Percentiles rank a stretch among this genome's conserved stretches.
Evolutionary conservation across 2,329 filamentous ascomycete species (phyloP).

Genomic region (Ophiocordyceps camponoti-floridani): DNA sequence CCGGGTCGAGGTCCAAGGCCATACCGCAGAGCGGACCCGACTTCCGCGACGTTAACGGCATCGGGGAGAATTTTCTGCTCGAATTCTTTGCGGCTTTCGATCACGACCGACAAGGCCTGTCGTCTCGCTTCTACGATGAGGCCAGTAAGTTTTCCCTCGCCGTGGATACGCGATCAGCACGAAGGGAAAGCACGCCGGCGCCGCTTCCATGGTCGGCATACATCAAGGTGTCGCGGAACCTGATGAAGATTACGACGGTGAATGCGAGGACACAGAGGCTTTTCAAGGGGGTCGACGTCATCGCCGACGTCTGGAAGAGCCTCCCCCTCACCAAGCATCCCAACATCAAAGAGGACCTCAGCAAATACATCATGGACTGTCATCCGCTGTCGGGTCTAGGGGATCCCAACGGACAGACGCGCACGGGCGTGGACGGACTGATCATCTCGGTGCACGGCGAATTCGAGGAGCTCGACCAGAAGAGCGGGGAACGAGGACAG

Average conservation of each 20-base stretch:
- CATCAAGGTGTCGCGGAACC: constrained; percentile 61
- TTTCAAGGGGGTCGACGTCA: constrained; percentile 44
- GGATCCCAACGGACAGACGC: constrained; percentile 47
- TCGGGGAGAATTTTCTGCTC: constrained; percentile 59
- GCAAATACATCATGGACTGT: constrained; percentile 72
- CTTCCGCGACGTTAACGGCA: constrained; percentile 56
- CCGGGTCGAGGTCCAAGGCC: constrained; percentile 32
- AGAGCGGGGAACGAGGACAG: constrained; percentile 37
- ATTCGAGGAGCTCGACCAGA: constrained; percentile 54
- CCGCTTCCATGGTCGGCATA: constrained; percentile 54
- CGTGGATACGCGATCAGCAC: constrained; percentile 44
- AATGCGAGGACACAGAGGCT: constrained; percentile 45
- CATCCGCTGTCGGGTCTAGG: constrained; percentile 53
- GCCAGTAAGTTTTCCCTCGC: constrained; percentile 59
- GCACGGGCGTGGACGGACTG: constrained; percentile 56
- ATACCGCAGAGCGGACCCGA: constrained; percentile 46
- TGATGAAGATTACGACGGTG: constrained; percentile 47
- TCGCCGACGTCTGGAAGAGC: constrained; percentile 48
- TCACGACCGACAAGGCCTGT: constrained; percentile 44
- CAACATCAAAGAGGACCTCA: constrained; percentile 43
- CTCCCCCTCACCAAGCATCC: constrained; percentile 63
- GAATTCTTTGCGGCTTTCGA: constrained; percentile 63
- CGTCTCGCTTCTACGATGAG: constrained; percentile 55
- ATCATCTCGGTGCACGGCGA: constrained; percentile 68
- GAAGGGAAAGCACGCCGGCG: constrained; percentile 21